Base-by-base conservation (phyloP, 2,329 filamentous ascomycete species). In the Cercospora zeina region DNA sequence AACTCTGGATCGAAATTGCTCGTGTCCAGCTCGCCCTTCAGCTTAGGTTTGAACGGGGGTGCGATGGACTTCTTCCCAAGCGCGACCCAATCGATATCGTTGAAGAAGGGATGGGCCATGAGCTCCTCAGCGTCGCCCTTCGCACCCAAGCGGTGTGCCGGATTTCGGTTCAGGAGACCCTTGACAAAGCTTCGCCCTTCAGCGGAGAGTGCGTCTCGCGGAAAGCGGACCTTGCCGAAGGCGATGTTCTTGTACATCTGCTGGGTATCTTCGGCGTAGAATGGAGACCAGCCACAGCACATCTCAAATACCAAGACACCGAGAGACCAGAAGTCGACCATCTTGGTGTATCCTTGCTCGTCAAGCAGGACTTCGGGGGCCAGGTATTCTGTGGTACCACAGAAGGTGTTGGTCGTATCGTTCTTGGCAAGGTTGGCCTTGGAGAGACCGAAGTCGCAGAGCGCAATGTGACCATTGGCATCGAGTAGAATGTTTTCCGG, bases 211-310 rank as follows among this genome's bases (percentile, higher is more conserved):
- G 95, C 96, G 76, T 99, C 95, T 68, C 93, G 86, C 7, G 95
- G 95, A 76, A 99, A 99, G 64, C 95, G 85, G 62, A 99, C 95
- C 76, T 99, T 99, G 74, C 95, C 95, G 73, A 99, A 99, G 0
- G 95, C 95, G 75, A 99, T 99, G 80, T 99, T 99, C 82, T 99
- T 99, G 82, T 99, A 99, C 95, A 99, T 99, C 77, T 99, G 95
- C 77, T 99, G 95, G 0, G 95, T 99, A 74, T 99, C 95, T 73
- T 99, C 95, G 61, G 95, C 95, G 71, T 97, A 99, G 79, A 99
- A 99, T 0, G 95, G 95, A 72, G 92, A 97, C 95, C 95, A 99
- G 34, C 95, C 95, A 72, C 95, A 99, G 80, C 95, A 99, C 95
- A 99, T 99, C 77, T 99, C 95, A 72, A 99, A 99, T 1, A 99